phyloP scores from a whole-genome alignment of 495 filamentous ascomycete genomes.

The Talaromyces nanjingensis region DNA sequence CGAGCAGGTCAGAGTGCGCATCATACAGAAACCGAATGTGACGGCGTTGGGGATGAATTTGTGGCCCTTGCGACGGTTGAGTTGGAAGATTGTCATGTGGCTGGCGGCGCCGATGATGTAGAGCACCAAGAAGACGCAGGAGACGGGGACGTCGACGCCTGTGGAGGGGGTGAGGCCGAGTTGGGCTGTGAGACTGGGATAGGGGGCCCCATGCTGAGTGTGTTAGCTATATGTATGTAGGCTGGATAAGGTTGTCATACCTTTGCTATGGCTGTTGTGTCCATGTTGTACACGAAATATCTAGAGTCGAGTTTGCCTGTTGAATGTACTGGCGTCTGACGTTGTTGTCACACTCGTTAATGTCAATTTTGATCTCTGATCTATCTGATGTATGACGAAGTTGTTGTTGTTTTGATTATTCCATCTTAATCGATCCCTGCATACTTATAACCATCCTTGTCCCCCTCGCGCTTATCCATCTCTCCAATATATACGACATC shows the following conservation, averaged over 20 bases:
- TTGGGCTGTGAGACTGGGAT: conserved; percentile 36
- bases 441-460: neutral
- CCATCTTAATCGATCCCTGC: neutral
- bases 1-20: conserved; percentile 55
- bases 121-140: conserved; percentile 54
- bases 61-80: conserved; percentile 50
- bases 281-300: neutral
- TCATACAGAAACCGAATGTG: conserved; percentile 73
- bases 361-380: neutral
- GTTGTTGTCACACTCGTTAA: neutral
- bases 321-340: neutral
- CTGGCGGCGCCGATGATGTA: conserved; percentile 51
- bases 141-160: conserved; percentile 56
- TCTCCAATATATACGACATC: neutral
- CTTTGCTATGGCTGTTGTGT: neutral
- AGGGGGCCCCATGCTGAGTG: conserved; percentile 19
- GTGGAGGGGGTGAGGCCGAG: conserved; percentile 54
- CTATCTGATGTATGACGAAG: too few species aligned
- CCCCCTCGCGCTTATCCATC: neutral
- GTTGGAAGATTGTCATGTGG: conserved; percentile 60
- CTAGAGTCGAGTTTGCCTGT: neutral
- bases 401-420: too few species aligned
- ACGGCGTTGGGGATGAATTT: conserved; percentile 66
- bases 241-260: neutral
- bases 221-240: neutral